phyloP scores from a whole-genome alignment of 1,284 basidiomycete species.

The Violaceomyces palustris region DNA sequence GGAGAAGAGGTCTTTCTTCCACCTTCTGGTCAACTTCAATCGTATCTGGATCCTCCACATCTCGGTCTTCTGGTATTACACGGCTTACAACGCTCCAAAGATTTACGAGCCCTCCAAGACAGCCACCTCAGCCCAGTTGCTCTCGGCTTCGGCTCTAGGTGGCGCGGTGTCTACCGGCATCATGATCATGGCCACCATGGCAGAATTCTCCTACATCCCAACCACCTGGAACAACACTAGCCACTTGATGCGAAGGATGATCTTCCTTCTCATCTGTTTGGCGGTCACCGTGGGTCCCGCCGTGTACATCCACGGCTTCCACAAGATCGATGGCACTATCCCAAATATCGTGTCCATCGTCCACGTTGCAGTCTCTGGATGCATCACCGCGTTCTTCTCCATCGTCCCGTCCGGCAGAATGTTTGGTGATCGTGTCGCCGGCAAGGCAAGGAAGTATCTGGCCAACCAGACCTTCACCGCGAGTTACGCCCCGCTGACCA shows the following conservation, averaged over 20 bases:
- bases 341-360: constrained; percentile 39
- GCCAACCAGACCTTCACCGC: constrained; percentile 53
- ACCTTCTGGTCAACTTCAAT: constrained; percentile 53
- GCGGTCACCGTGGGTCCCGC: constrained; percentile 48
- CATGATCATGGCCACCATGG: constrained; percentile 51
- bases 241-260: constrained; percentile 46
- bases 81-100: constrained; percentile 74
- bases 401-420: constrained; percentile 48
- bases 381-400: constrained; percentile 49
- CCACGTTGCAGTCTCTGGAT: constrained; percentile 43
- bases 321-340: constrained; percentile 29
- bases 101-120: constrained; percentile 65
- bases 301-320: constrained; percentile 51
- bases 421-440: constrained; percentile 51
- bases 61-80: constrained; percentile 52
- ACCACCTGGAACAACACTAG: constrained; percentile 53
- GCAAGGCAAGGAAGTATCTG: constrained; percentile 51
- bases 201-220: constrained; percentile 50
- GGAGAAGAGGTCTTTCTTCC: constrained; percentile 51
- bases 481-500: constrained; percentile 43
- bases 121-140: constrained; percentile 36
- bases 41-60: constrained; percentile 53
- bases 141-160: constrained; percentile 49
- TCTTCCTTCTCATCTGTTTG: constrained; percentile 49
- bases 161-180: constrained; percentile 49